Evolutionary conservation across 1,284 basidiomycete species (phyloP), one percentile per base, ranked within the genome.

Genomic region (Xerocomus nothofagi): DNA sequence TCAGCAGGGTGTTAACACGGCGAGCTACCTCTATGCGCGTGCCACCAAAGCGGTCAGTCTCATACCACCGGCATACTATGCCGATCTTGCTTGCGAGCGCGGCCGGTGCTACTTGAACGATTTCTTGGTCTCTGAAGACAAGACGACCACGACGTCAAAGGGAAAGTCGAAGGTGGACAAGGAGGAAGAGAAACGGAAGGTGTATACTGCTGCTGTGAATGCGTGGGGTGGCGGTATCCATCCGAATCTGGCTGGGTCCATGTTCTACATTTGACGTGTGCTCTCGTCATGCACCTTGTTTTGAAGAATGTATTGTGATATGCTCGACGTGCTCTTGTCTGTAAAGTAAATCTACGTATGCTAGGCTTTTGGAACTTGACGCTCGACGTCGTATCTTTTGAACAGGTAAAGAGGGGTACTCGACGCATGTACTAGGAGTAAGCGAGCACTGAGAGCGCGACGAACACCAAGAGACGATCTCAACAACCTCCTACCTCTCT

Each of bases 11-110:
- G 79, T 82, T 1, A 76, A 91, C 58, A 72, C 79, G 38, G 65
- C 73, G 14, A 81, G 80, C 57, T 88, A 90, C 56, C 70, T 86
- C 10, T 91, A 86, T 57, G 86, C 82, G 9, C 78, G 87, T 4
- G 87, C 88, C 1, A 90, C 87, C 6, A 85, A 85, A 63, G 83
- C 86, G 0, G 88, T 91, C 44, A 88, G 85, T 60, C 70, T 90
- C 21, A 75, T 88, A 7, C 88, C 88, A 0, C 77, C 87, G 0
- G 87, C 86, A 0, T 88, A 88, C 62, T 88, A 88, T 56, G 84
- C 86, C 14, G 86, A 89, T 66, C 69, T 90, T 41, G 87, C 86
- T 1, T 89, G 86, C 63, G 86, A 89, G 66, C 73, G 86, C 9
- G 88, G 82, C 0, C 69, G 87, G 30, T 83, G 73, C 61, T 90